These are phyloP conservation scores for Solanum rostratum DNA, from an alignment of 257 asterid species.

Conservation along the genomic window DNA sequence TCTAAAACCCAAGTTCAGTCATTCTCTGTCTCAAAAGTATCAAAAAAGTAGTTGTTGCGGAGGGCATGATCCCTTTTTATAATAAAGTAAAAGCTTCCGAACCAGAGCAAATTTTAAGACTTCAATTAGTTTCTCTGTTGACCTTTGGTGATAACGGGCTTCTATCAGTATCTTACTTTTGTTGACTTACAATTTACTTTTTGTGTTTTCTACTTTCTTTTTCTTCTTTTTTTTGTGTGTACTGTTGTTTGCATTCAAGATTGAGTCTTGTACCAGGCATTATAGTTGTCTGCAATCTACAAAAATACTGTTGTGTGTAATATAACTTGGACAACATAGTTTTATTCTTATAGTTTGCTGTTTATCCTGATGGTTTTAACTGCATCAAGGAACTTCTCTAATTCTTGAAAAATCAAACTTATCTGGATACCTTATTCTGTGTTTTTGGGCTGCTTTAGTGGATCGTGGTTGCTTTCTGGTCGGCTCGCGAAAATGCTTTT, in stretches of 20 bases:
- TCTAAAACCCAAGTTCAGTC: neutral
- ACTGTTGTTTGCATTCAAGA: neutral
- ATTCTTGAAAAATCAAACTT: neutral
- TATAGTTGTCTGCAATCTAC: neutral
- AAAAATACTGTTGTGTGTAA: neutral
- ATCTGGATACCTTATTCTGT: neutral
- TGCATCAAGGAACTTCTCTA: neutral
- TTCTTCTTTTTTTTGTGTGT: neutral
- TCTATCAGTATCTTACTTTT: neutral
- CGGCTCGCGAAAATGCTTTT: slow-evolving; percentile 85
- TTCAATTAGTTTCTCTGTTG: neutral
- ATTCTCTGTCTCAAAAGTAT: neutral
- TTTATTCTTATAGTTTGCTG: neutral
- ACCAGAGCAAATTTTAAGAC: neutral
- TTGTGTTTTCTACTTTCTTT: neutral
- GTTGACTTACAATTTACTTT: neutral
- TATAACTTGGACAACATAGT: neutral
- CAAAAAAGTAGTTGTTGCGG: neutral
- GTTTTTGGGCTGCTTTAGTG: slow-evolving; percentile 24
- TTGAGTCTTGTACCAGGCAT: neutral
- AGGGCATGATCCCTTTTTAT: neutral
- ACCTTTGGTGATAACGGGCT: neutral
- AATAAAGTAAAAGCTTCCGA: neutral
- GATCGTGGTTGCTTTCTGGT: slow-evolving; percentile 91
- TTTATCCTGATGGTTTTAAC: neutral